Percentiles rank a stretch among this genome's conserved stretches.
These are phyloP conservation scores for Cajanus cajan DNA, from an alignment of 306 rosid species.

Conservation along the genomic window DNA sequence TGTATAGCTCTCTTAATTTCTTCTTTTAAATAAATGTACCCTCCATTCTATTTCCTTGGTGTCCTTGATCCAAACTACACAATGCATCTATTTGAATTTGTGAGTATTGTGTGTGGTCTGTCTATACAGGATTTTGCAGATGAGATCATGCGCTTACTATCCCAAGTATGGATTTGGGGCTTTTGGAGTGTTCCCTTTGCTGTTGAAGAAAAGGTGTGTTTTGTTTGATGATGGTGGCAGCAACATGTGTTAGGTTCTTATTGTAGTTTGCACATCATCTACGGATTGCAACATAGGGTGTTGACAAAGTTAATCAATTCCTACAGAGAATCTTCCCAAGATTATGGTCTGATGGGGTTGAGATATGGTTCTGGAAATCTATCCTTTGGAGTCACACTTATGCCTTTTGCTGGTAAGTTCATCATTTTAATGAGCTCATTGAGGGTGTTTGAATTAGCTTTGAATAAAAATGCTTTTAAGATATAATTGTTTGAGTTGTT, in stretches of 20 bases:
- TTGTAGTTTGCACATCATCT: conserved; percentile 29
- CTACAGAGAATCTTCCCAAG: conserved; percentile 67
- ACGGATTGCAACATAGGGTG: conserved; percentile 12
- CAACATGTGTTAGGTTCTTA: conserved; percentile 19
- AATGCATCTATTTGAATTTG: conserved; percentile 11
- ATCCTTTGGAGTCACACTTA: conserved; percentile 67
- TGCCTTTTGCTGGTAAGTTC: conserved; percentile 78
- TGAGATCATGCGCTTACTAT: conserved; percentile 74
- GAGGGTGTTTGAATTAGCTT: background rate
- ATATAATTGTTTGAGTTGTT: background rate
- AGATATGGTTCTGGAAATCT: conserved; percentile 85
- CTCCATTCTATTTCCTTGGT: background rate
- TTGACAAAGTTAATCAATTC: conserved; percentile 39
- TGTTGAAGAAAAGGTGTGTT: conserved; percentile 68
- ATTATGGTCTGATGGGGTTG: conserved; percentile 77
- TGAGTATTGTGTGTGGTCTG: conserved; percentile 21
- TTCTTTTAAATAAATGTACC: background rate
- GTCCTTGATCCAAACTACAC: background rate
- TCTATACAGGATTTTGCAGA: conserved; percentile 70
- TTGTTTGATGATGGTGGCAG: conserved; percentile 34
- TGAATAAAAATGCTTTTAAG: background rate
- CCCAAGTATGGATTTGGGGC: conserved; percentile 90
- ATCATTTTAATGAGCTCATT: background rate
- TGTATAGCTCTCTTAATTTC: background rate
- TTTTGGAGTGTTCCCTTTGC: conserved; percentile 78